phyloP scores from a whole-genome alignment of 2,329 filamentous ascomycete genomes.

The Curvularia verruculosa region DNA sequence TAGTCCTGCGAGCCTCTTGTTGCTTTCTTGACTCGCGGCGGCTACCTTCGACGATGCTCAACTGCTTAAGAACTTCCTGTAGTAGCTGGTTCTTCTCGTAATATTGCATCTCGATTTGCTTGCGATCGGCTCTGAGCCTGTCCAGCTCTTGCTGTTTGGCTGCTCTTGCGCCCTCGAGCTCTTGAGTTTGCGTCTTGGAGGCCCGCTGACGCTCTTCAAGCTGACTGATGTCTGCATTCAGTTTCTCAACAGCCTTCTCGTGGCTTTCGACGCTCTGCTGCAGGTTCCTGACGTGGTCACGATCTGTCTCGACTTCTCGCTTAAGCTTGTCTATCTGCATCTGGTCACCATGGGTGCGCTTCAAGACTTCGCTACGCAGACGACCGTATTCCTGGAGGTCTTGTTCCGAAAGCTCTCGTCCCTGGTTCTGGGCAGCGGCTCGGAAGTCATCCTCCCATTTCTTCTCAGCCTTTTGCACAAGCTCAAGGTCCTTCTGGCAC shows the following conservation, averaged over 20 bases:
- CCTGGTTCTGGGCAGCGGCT: slow-evolving; percentile 83
- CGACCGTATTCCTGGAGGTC: slow-evolving; percentile 90
- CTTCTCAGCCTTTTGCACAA: slow-evolving; percentile 86
- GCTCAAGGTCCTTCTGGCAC: slow-evolving; percentile 77
- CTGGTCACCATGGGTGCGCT: slow-evolving; percentile 80
- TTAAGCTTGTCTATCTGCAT: slow-evolving; percentile 83
- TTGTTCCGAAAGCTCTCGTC: slow-evolving; percentile 80
- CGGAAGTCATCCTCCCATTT: slow-evolving; percentile 89
- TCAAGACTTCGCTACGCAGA: slow-evolving; percentile 82
- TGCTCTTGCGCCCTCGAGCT: slow-evolving; percentile 78
- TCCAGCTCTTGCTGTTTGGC: slow-evolving; percentile 91
- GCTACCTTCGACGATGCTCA: slow-evolving; percentile 83
- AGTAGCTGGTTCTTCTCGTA: slow-evolving; percentile 94
- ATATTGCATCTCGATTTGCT: slow-evolving; percentile 71
- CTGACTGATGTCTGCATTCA: slow-evolving; percentile 72
- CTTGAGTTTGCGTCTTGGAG: slow-evolving; percentile 67
- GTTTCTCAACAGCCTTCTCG: slow-evolving; percentile 73
- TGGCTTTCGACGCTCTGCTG: slow-evolving; percentile 85
- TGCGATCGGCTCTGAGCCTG: slow-evolving; percentile 52
- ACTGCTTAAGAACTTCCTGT: slow-evolving; percentile 78
- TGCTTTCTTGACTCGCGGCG: slow-evolving; percentile 86
- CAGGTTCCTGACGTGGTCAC: slow-evolving; percentile 86
- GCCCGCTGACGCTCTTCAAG: slow-evolving; percentile 72
- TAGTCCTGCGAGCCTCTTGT: slow-evolving; percentile 76
- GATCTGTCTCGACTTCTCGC: slow-evolving; percentile 87